Base-by-base conservation (phyloP, 441 rosid genomes). In the Erodium moschatum region DNA sequence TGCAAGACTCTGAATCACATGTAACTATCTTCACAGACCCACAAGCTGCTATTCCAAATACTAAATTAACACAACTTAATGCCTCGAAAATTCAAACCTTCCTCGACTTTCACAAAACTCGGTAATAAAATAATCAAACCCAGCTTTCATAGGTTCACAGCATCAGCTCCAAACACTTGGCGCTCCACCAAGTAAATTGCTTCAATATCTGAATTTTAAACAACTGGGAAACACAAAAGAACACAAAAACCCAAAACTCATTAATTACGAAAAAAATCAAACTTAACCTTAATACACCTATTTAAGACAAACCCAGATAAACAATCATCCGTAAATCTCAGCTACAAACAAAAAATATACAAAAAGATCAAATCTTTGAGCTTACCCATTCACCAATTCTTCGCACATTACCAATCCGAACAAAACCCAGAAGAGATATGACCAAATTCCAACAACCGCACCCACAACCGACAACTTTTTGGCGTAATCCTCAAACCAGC, bases 11-110 rank as follows among this genome's bases (percentile, higher is more conserved):
- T 67, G 69, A 38, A 31, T 6, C 33, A 56, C 42, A n/a, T 40
- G 46, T 42, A 46, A 63, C 65, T 70, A 35, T 61, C 73, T 67
- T 70, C 73, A 54, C 52, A 7, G 48, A 42, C 31, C 65, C 75
- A 58, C 76, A 74, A 74, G 68, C 62, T 35, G 78, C 73, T 72
- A 62, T 73, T 63, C 67, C 65, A 48, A 60, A 65, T 8, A 42
- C 48, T 42, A 8, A 42, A 42, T 42, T 56, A 56, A 18, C 38
- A 69, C 40, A 63, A 72, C 48, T 44, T 56, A 70, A 71, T 70
- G 7, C 80, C 76, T 79, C 11, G 77, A 69, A 76, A 75, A 62
- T 64, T 71, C 73, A 66, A 71, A 75, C 50, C 46, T 68, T 44
- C 71, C 76, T 72, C 72, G 77, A 70, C 40, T 74, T 38, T 62